phyloP scores from a whole-genome alignment of 2,329 filamentous ascomycete species.

The Botrytis hyacinthi region DNA sequence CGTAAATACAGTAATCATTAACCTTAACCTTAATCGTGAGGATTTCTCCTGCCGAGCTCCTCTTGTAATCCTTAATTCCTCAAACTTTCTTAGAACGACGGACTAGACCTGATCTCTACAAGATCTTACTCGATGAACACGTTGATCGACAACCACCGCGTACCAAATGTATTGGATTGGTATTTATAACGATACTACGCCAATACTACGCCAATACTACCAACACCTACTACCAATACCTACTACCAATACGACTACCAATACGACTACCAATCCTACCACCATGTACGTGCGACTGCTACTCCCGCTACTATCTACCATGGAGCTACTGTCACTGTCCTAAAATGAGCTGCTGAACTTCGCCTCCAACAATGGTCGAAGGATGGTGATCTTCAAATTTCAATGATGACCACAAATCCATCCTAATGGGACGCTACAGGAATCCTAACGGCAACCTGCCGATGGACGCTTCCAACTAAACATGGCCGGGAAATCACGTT shows the following conservation, averaged over 20 bases:
- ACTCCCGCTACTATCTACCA: not conserved
- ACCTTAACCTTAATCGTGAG: not conserved
- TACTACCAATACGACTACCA: not conserved
- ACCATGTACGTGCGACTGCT: not conserved
- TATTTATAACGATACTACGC: not conserved
- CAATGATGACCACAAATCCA: slow-evolving; percentile 17
- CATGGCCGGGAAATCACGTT: slow-evolving; percentile 1
- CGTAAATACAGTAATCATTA: not conserved
- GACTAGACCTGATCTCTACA: not conserved
- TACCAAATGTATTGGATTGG: not conserved
- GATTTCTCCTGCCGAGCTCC: not conserved
- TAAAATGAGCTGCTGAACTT: slow-evolving; percentile 9
- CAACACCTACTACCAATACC: not conserved
- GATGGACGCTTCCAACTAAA: not conserved
- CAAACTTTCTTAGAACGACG: not conserved
- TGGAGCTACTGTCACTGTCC: not conserved
- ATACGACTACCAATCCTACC: not conserved
- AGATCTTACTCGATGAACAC: not conserved
- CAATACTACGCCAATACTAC: not conserved
- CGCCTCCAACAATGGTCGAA: not conserved
- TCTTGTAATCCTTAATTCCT: not conserved
- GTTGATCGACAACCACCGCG: not conserved
- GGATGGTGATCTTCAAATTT: slow-evolving; percentile 18
- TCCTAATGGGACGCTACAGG: slow-evolving; percentile 16
- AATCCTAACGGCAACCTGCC: slow-evolving; percentile 11